Base-by-base conservation (phyloP, 305 asterid species). In the Striga hermonthica region DNA sequence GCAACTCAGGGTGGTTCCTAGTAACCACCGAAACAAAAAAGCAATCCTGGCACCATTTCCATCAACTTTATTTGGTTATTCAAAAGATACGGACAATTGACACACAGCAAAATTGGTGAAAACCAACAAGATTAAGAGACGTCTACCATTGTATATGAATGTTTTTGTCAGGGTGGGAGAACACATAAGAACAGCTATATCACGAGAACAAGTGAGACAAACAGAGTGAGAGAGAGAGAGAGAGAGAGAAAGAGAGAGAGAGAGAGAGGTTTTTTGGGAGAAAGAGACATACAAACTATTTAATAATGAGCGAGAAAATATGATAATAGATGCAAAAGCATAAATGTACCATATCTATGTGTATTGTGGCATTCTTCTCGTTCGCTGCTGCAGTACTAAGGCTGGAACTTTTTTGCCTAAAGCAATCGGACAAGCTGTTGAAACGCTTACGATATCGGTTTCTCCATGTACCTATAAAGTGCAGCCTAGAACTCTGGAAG, bases 381-480 rank as follows among this genome's bases (percentile, higher is more conserved):
- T 76, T 54, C 64, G 60, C 59, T 13, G 68, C 67, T 49, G 81
- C 75, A 67, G 81, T 59, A 55, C 62, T 72, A 62, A 60, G 75
- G 63, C 64, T 62, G 57, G 85, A 70, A 68, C 60, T 75, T 69
- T 48, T 74, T 74, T 62, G 45, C 53, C 64, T 80, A 38, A 76
- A 73, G 68, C 78, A 82, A 77, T 67, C 68, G 70, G 85, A 73
- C 55, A 72, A 66, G 71, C 64, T 75, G 56, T 83, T 84, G 74
- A 86, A 90, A 61, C 85, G 95, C 68, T 86, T 90, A 66, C 96
- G 91, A 55, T 90, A 93, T 60, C 97, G 83, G 76, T 82, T 88
- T 80, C 96, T 93, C 97, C 97, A 93, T 71, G 99, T 86, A 67
- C 99, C 99, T 71, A 93, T 93, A 74, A 93, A 93, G 76, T 90